phyloP scores from a whole-genome alignment of 441 rosid genomes.

The Biscutella laevigata region DNA sequence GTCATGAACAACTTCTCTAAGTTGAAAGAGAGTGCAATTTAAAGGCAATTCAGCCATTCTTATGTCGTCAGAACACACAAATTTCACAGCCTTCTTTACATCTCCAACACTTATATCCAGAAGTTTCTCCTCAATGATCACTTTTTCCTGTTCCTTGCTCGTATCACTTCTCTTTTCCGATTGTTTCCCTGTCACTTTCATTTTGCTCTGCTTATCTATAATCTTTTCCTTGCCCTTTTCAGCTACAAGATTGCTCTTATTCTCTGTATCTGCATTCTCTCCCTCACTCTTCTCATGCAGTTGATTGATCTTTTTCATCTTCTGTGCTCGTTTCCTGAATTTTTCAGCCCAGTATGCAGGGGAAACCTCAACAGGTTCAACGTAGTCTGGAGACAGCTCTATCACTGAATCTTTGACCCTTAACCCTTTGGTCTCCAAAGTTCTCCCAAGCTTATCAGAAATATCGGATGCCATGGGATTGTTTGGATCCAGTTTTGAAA shows the following conservation, averaged over 20 bases:
- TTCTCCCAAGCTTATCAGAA: slow-evolving; percentile 40
- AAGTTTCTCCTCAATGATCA: slow-evolving; percentile 39
- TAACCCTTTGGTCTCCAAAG: slow-evolving; percentile 43
- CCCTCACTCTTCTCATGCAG: slow-evolving; percentile 22
- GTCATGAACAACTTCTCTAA: slow-evolving; percentile 51
- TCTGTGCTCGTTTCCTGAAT: slow-evolving; percentile 32
- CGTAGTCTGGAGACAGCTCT: slow-evolving; percentile 47
- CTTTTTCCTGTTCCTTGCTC: slow-evolving; percentile 40
- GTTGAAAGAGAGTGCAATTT: slow-evolving; percentile 46
- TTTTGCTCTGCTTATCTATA: slow-evolving; percentile 23
- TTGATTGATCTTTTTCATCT: slow-evolving; percentile 23
- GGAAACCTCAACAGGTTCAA: slow-evolving; percentile 38
- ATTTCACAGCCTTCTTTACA: slow-evolving; percentile 42
- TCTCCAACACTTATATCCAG: slow-evolving; percentile 23
- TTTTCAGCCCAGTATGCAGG: slow-evolving; percentile 26
- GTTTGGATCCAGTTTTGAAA: slow-evolving; percentile 45
- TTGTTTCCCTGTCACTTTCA: slow-evolving; percentile 32
- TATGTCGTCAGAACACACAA: slow-evolving; percentile 50
- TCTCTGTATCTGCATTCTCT: slow-evolving; percentile 11
- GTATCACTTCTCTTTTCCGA: slow-evolving; percentile 14
- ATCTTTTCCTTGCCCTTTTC: slow-evolving; percentile 27
- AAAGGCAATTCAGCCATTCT: slow-evolving; percentile 48
- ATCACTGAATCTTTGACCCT: slow-evolving; percentile 37
- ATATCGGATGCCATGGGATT: slow-evolving; percentile 54
- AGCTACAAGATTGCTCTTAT: slow-evolving; percentile 1